phyloP scores from a whole-genome alignment of 768 basidiomycete genomes.

The Sporobolomyces phaffii region DNA sequence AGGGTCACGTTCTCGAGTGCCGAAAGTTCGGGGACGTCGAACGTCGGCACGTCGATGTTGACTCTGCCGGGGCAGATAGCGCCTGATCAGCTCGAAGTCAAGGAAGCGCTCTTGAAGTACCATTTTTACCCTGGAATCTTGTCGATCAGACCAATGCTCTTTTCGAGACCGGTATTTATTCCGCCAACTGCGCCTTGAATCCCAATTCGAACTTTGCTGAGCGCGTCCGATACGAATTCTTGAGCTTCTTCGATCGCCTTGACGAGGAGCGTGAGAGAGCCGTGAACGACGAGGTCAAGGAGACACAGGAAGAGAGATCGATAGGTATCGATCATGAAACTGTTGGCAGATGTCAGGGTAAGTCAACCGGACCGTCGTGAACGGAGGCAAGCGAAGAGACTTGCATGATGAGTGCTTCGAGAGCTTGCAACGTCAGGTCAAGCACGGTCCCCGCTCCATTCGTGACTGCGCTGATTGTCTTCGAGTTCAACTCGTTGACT shows the following conservation, averaged over 20 bases:
- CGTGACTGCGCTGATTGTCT: slow-evolving; percentile 12
- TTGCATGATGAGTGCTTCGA: slow-evolving; percentile 29
- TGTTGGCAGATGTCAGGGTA: slow-evolving; percentile 78
- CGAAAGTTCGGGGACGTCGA: slow-evolving; percentile 68
- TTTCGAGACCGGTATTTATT: slow-evolving; percentile 11
- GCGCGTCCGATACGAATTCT: slow-evolving; percentile 15
- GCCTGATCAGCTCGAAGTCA: neutral
- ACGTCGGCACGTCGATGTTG: slow-evolving; percentile 56
- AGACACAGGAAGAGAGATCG: slow-evolving; percentile 91
- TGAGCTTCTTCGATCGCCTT: slow-evolving; percentile 72
- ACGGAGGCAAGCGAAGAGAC: neutral
- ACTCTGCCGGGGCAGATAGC: neutral
- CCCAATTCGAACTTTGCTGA: slow-evolving; percentile 11
- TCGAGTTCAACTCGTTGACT: slow-evolving; percentile 32
- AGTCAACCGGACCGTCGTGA: too few species aligned
- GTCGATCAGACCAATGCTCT: slow-evolving; percentile 12
- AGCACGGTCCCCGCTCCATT: slow-evolving; percentile 12
- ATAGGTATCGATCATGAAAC: slow-evolving; percentile 86
- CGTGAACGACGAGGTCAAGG: slow-evolving; percentile 77
- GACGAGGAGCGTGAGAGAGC: slow-evolving; percentile 71
- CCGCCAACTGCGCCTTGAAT: slow-evolving; percentile 9
- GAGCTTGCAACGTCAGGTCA: slow-evolving; percentile 17
- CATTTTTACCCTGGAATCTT: slow-evolving; percentile 29
- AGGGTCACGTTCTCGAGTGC: slow-evolving; percentile 71
- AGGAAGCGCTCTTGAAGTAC: fast-evolving